A percentile compares a stretch with the other conserved stretches of the same genome.
Evolutionary conservation across 176 grass and related monocot genomes (phyloP).

Genomic region (Rhynchospora tenuis): DNA sequence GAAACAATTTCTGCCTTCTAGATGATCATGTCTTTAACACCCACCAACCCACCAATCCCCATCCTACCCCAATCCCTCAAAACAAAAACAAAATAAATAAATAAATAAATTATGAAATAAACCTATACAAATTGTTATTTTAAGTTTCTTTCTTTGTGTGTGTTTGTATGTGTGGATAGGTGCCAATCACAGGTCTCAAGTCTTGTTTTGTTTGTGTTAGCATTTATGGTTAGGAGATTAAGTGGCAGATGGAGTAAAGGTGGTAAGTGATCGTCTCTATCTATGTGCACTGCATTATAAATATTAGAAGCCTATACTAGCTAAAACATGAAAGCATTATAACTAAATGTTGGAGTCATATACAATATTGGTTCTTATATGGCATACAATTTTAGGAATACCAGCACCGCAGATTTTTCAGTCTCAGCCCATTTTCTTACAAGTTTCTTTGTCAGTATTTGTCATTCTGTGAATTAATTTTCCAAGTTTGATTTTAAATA

Average conservation of each 20-base stretch:
- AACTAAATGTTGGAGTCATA: neutral
- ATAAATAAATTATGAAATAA: neutral
- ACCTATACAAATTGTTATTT: neutral
- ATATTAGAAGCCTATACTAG: neutral
- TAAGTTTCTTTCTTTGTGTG: neutral
- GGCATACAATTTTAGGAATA: neutral
- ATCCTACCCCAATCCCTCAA: neutral
- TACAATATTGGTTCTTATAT: neutral
- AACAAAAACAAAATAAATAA: too few relatives aligned
- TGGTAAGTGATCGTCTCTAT: too few relatives aligned
- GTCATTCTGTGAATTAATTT: neutral
- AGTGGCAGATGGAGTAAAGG: too few relatives aligned
- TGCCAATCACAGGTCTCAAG: too few relatives aligned
- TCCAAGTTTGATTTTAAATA: neutral
- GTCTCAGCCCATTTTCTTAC: neutral
- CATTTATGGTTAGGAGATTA: too few relatives aligned
- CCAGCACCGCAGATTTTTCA: neutral
- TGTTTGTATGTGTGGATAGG: neutral
- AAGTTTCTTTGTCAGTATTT: neutral
- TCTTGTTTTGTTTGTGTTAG: too few relatives aligned
- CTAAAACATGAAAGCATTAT: neutral
- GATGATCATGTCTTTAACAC: neutral
- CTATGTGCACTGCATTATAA: too few relatives aligned
- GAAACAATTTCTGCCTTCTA: neutral
- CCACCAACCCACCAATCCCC: neutral